These are phyloP conservation scores for Candida germanica DNA, from an alignment of 805 yeast species.

Conservation along the genomic window DNA sequence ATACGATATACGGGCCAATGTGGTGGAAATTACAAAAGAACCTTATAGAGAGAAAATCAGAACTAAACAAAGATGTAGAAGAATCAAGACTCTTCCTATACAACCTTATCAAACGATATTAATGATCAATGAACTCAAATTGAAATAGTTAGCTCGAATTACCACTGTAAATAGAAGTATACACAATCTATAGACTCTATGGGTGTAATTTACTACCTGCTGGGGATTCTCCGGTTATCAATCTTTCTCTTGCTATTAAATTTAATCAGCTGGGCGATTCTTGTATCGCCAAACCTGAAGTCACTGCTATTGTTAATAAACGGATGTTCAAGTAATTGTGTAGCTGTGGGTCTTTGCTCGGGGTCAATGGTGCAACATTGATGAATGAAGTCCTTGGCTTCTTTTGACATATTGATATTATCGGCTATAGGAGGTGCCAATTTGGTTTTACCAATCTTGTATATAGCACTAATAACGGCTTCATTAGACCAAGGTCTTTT, in stretches of 20 bases:
- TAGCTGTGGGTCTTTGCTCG: conserved; percentile 84
- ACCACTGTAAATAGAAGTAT: conserved; percentile 7
- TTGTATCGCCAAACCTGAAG: conserved; percentile 54
- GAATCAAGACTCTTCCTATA: conserved; percentile 70
- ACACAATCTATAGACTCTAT: conserved; percentile 2
- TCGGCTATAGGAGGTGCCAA: conserved; percentile 95
- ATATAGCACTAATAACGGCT: conserved; percentile 93
- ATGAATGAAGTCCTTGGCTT: conserved; percentile 70
- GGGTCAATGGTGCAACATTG: conserved; percentile 76
- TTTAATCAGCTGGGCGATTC: conserved; percentile 52
- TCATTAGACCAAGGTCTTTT: conserved; percentile 96
- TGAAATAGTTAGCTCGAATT: conserved; percentile 40
- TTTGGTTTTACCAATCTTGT: conserved; percentile 79
- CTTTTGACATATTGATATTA: conserved; percentile 67
- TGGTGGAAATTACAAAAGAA: conserved; percentile 80
- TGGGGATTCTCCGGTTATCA: no score
- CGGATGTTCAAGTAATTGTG: conserved; percentile 51
- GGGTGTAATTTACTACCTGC: conserved; percentile 1
- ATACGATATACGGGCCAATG: conserved; percentile 68
- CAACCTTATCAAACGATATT: conserved; percentile 76
- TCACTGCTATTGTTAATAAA: conserved; percentile 42
- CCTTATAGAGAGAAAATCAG: conserved; percentile 58
- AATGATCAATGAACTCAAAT: conserved; percentile 67
- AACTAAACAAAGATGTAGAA: conserved; percentile 72
- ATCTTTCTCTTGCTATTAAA: conserved; percentile 21